Conservation (phyloP, 202 grass and related monocot species). For the Schoenoplectus triqueter region DNA sequence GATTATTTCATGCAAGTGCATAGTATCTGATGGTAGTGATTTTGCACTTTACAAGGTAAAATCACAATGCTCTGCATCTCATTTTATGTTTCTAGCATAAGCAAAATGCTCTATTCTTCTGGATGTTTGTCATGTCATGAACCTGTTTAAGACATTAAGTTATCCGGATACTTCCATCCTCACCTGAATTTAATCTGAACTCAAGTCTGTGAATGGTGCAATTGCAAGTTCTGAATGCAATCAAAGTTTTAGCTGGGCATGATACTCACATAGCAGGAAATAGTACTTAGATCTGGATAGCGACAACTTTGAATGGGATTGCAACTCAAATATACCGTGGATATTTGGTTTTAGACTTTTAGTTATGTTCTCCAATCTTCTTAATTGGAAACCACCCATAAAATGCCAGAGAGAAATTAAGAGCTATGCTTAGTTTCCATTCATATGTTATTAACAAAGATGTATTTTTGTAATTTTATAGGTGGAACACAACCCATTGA, state of each 20-base stretch:
- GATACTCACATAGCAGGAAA: background rate
- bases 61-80: background rate
- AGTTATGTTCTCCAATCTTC: background rate
- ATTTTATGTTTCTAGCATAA: background rate
- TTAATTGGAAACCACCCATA: background rate
- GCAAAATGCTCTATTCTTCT: background rate
- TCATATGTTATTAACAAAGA: constrained; percentile 7
- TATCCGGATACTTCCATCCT: too few species aligned
- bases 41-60: constrained; percentile 67
- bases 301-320: background rate
- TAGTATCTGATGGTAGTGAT: constrained; percentile 44
- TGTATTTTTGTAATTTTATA: constrained; percentile 40
- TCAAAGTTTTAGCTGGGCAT: background rate
- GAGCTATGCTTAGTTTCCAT: background rate
- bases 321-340: background rate
- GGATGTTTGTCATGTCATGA: background rate
- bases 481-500: constrained; percentile 59
- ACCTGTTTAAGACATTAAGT: background rate
- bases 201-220: constrained; percentile 5
- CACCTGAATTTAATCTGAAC: background rate
- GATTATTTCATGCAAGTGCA: constrained; percentile 77
- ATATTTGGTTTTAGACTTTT: background rate
- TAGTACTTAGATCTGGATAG: background rate
- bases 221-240: constrained; percentile 10
- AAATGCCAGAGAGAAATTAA: constrained; percentile 7